A percentile compares a stretch with the other conserved stretches of the same genome.
Evolutionary conservation across 257 asterid species (phyloP).

Genomic region (Scutellaria barbata): DNA sequence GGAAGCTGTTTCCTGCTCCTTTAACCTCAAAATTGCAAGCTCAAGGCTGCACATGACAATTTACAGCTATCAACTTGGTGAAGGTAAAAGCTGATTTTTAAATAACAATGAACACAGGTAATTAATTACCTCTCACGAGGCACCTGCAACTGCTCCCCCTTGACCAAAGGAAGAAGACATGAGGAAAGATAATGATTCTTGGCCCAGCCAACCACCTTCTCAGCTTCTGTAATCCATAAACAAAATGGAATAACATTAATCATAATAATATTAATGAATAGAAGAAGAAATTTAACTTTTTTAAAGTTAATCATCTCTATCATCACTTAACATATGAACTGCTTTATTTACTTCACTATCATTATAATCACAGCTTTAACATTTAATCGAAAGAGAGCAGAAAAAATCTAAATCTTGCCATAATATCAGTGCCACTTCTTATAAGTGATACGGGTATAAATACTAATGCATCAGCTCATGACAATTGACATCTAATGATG

Average conservation of each 20-base stretch:
- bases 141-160: slow-evolving; percentile 71
- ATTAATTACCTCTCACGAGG: slow-evolving; percentile 83
- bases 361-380: neutral
- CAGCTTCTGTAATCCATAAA: slow-evolving; percentile 69
- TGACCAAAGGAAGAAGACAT: slow-evolving; percentile 68
- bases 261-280: slow-evolving; percentile 18
- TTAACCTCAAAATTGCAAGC: slow-evolving; percentile 80
- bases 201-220: slow-evolving; percentile 96
- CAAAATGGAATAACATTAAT: slow-evolving; percentile 1
- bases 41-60: slow-evolving; percentile 65
- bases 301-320: neutral
- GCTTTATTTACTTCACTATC: neutral
- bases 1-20: slow-evolving; percentile 71
- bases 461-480: slow-evolving; percentile 4
- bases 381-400: slow-evolving; percentile 6
- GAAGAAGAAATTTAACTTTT: neutral
- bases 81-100: slow-evolving; percentile 24
- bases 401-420: neutral
- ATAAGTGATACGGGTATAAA: neutral
- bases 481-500: neutral
- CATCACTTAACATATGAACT: slow-evolving; percentile 4
- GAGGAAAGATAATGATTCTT: slow-evolving; percentile 86
- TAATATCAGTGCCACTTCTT: slow-evolving; percentile 11
- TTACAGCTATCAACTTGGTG: slow-evolving; percentile 34
- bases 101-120: slow-evolving; percentile 33